phyloP scores from a whole-genome alignment of 176 grass and related monocot species.

The Rhynchospora tenuis region DNA sequence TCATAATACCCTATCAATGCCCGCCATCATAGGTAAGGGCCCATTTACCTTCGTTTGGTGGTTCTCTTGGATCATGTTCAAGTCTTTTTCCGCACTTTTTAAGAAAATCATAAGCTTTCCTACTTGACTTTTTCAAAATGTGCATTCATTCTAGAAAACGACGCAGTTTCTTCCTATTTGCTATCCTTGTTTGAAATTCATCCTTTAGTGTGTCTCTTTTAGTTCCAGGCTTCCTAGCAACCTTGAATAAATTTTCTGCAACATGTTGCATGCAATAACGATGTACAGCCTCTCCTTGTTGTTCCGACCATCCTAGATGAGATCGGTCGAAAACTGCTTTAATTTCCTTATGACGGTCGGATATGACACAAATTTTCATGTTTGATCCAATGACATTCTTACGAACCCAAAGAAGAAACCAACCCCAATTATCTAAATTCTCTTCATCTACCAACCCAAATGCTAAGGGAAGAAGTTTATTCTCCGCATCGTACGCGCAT shows the following conservation, averaged over 20 bases:
- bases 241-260: not conserved
- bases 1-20: not conserved
- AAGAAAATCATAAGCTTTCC: not conserved
- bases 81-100: not conserved
- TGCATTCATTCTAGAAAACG: not conserved
- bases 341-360: not conserved
- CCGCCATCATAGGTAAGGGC: not conserved
- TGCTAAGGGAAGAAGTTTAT: not conserved
- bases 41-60: not conserved
- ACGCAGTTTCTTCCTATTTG: not conserved
- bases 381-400: not conserved
- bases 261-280: not conserved
- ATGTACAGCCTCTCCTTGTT: not conserved
- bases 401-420: not conserved
- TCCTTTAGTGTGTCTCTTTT: not conserved
- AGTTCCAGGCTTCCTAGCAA: not conserved
- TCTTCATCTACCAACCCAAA: slow-evolving; percentile 1
- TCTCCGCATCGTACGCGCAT: slow-evolving; percentile 4
- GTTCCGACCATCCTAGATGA: not conserved
- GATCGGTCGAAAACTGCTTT: slow-evolving; percentile 3
- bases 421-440: not conserved
- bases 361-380: no score
- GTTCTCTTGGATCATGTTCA: not conserved
- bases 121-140: not conserved
- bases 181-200: not conserved